phyloP scores from a whole-genome alignment of 495 filamentous ascomycete species.

The Hypoxylon crocopeplum region DNA sequence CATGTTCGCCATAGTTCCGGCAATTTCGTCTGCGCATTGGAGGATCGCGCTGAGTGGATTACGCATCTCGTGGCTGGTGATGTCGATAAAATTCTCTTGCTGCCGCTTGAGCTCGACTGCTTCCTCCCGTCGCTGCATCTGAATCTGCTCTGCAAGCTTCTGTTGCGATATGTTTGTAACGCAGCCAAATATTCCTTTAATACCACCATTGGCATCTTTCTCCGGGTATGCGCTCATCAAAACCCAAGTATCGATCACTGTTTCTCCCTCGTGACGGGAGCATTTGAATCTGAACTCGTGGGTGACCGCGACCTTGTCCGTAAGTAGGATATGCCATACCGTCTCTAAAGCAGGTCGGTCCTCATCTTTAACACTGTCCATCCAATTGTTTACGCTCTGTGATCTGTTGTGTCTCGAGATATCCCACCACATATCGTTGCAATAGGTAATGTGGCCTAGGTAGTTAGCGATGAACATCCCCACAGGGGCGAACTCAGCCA shows the following conservation, averaged over 20 bases:
- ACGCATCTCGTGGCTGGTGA: slow-evolving; percentile 86
- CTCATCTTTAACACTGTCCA: slow-evolving; percentile 68
- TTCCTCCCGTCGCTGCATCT: slow-evolving; percentile 65
- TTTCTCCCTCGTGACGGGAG: slow-evolving; percentile 62
- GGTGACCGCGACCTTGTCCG: slow-evolving; percentile 61
- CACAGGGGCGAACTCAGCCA: slow-evolving; percentile 76
- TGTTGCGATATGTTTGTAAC: slow-evolving; percentile 64
- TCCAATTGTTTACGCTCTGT: slow-evolving; percentile 64
- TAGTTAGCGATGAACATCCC: slow-evolving; percentile 76
- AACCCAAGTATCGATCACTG: slow-evolving; percentile 73
- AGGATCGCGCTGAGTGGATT: slow-evolving; percentile 84
- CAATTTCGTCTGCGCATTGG: slow-evolving; percentile 82
- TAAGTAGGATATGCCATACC: slow-evolving; percentile 65
- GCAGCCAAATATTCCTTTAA: slow-evolving; percentile 75
- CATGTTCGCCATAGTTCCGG: slow-evolving; percentile 57
- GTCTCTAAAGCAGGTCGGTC: slow-evolving; percentile 60
- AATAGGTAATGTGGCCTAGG: slow-evolving; percentile 67
- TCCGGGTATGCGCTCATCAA: slow-evolving; percentile 75
- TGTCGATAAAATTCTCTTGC: slow-evolving; percentile 88
- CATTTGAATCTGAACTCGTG: slow-evolving; percentile 74
- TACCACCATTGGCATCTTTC: slow-evolving; percentile 57
- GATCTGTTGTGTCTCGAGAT: slow-evolving; percentile 64
- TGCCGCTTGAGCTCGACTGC: slow-evolving; percentile 71
- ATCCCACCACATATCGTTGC: slow-evolving; percentile 76
- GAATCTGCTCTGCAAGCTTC: slow-evolving; percentile 67